phyloP scores from a whole-genome alignment of 768 basidiomycete genomes.

The Tephrocybe sp. region DNA sequence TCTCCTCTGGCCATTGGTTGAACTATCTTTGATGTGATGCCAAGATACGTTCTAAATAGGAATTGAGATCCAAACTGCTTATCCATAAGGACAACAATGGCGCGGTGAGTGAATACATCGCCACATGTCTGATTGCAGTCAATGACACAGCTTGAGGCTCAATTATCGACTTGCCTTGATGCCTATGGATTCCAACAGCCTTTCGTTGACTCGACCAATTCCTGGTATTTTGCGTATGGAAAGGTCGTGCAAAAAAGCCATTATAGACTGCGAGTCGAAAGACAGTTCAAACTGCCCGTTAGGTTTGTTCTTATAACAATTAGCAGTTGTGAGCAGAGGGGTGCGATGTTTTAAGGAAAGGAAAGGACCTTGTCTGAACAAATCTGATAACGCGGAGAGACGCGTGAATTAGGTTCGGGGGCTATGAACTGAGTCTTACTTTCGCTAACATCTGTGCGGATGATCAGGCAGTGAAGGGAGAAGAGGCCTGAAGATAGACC shows the following conservation, averaged over 20 bases:
- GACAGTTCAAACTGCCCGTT: conserved; percentile 86
- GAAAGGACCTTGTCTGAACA: conserved; percentile 80
- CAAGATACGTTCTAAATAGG: conserved; percentile 79
- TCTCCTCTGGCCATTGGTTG: conserved; percentile 76
- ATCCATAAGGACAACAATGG: conserved; percentile 77
- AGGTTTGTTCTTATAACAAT: conserved; percentile 74
- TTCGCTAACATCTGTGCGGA: conserved; percentile 84
- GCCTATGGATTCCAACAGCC: conserved; percentile 82
- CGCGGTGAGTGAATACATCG: conserved; percentile 80
- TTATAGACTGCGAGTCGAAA: conserved; percentile 63
- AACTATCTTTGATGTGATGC: conserved; percentile 83
- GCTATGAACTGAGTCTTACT: conserved; percentile 37
- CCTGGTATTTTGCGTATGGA: conserved; percentile 88
- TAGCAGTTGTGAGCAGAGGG: neutral
- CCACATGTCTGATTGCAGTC: conserved; percentile 68
- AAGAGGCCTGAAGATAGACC: conserved; percentile 42
- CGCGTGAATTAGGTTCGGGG: neutral
- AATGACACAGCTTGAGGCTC: neutral
- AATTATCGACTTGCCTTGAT: conserved; percentile 58
- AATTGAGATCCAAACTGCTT: conserved; percentile 80
- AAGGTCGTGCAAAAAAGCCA: conserved; percentile 75
- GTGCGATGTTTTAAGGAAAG: neutral
- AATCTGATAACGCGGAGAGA: conserved; percentile 54
- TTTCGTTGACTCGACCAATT: conserved; percentile 88
- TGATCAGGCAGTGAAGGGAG: conserved; percentile 9